These are phyloP conservation scores for Phytopythium oedochilum DNA, from an alignment of 352 stramenopile genomes.

Conservation along the genomic window DNA sequence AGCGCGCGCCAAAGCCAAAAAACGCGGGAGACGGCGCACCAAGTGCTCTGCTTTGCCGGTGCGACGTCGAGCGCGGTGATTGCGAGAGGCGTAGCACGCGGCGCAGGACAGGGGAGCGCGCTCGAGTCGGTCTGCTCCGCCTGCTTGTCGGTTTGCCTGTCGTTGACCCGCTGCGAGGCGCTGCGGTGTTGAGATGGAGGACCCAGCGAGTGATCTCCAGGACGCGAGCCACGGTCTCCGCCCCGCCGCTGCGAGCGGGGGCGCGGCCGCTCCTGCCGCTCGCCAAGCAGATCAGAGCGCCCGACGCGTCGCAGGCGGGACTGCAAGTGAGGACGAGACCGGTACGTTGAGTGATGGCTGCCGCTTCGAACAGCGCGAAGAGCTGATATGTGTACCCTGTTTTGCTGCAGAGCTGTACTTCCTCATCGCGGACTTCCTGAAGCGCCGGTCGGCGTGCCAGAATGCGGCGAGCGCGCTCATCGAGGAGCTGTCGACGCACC, in stretches of 20 bases:
- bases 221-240: not conserved
- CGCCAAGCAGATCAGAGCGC: not conserved
- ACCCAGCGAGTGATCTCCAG: not conserved
- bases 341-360: not conserved
- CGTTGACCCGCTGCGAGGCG: not conserved
- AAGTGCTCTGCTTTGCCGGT: not conserved
- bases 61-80: no score
- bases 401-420: slow-evolving; percentile 62
- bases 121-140: no score
- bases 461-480: slow-evolving; percentile 65
- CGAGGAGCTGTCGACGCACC: slow-evolving; percentile 50
- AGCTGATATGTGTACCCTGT: not conserved
- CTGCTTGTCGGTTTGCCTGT: not conserved
- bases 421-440: slow-evolving; percentile 83
- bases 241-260: not conserved
- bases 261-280: not conserved
- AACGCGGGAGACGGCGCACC: not conserved
- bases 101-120: not conserved
- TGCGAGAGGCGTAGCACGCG: not conserved
- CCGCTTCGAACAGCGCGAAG: no score
- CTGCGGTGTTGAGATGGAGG: not conserved
- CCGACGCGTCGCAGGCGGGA: not conserved
- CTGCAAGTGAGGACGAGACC: not conserved
- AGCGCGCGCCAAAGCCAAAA: not conserved
- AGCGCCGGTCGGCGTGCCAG: slow-evolving; percentile 53